Conservation (phyloP, 768 basidiomycete species). For the Hebeloma cylindrosporum region DNA sequence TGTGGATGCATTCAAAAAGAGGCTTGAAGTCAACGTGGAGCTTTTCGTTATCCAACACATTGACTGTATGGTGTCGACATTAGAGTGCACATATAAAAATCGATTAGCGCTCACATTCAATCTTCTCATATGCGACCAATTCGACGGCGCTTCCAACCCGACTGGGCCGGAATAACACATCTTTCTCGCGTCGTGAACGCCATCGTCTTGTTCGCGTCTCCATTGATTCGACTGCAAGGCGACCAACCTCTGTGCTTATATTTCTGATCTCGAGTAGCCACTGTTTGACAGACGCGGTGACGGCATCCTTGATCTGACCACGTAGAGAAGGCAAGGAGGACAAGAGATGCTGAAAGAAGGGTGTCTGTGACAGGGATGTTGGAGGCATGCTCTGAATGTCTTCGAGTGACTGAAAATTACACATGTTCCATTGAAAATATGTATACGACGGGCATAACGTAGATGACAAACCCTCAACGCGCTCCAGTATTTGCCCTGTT, state of each 20-base stretch:
- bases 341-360: constrained; percentile 88
- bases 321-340: constrained; percentile 91
- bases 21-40: constrained; percentile 92
- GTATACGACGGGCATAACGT: constrained; percentile 31
- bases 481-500: constrained; percentile 94
- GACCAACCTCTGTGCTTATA: constrained; percentile 81
- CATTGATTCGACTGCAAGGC: constrained; percentile 88
- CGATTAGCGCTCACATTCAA: constrained; percentile 71
- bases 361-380: constrained; percentile 86
- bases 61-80: constrained; percentile 50
- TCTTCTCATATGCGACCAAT: constrained; percentile 88
- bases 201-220: constrained; percentile 79
- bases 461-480: constrained; percentile 80
- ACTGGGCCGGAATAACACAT: constrained; percentile 71
- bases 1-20: constrained; percentile 95
- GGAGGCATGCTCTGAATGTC: constrained; percentile 91
- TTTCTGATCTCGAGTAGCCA: constrained; percentile 97
- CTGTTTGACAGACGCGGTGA: constrained; percentile 92
- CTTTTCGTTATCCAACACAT: constrained; percentile 89
- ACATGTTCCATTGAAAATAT: constrained; percentile 31
- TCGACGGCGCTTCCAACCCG: constrained; percentile 92
- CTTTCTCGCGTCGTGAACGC: constrained; percentile 81
- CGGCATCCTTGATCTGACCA: constrained; percentile 86
- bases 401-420: constrained; percentile 75
- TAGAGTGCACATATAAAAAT: not conserved